Base-by-base conservation (phyloP, 805 yeast genomes). In the Jamesozyma lodderae region DNA sequence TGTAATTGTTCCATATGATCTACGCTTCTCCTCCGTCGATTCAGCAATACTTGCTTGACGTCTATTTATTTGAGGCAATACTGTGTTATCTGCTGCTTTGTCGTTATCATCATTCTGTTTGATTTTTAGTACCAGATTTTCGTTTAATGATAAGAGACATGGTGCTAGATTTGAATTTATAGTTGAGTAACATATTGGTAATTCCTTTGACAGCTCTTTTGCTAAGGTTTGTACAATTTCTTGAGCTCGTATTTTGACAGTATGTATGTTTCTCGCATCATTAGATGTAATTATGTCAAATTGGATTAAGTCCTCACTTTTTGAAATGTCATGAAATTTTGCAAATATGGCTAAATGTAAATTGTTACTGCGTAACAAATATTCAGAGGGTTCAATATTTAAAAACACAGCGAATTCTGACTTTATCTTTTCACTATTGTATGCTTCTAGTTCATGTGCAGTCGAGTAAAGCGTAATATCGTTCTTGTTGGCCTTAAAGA, bases 381-480 rank as follows among this genome's bases (percentile, higher is more conserved):
- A 39, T 28, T 51, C 25, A 45, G 68, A 63, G 6, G 72, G 64
- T 3, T 68, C 57, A 45, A 70, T 65, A 51, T 85, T 87, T 45
- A 88, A 64, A 43, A 82, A 75, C 14, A 88, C 53, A 0, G 78
- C 75, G 43, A 83, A 67, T 2, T 79, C 78, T 0, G 90, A 75
- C 47, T 75, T 75, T 18, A 74, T 60, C 4, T 58, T 64, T 51
- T 83, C 94, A 4, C 52, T 53, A 5, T 52, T 53, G 50, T 80
- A 83, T 1, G 69, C 63, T 0, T 60, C 48, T 2, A 61, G 47
- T 47, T 78, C 83, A 53, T 83, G 94, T 0, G 92, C 92, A 3
- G 87, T 75, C 10, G 77, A 76, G 53, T 73, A 82, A 1, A 79
- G 50, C 25, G 68, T 51, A 42, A 66, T 41, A 26, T 66, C 67